Conservation (phyloP, 768 basidiomycete species). For the Psilocybe cyanescens region DNA sequence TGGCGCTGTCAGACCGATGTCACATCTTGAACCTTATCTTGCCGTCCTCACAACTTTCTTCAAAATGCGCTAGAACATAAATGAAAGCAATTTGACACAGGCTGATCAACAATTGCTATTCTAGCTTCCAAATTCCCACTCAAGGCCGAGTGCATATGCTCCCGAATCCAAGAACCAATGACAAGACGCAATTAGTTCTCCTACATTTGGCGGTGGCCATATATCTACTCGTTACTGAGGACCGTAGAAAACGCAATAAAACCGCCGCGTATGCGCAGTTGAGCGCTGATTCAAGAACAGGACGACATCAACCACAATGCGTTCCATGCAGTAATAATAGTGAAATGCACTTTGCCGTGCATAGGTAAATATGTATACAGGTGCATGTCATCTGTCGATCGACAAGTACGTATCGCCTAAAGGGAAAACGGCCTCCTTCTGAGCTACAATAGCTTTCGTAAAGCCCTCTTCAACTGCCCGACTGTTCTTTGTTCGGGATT, state of each 20-base stretch:
- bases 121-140: constrained; percentile 23
- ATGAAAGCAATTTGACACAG: constrained; percentile 20
- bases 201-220: too few relatives aligned
- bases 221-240: too few relatives aligned
- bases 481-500: constrained; percentile 87
- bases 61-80: constrained; percentile 22
- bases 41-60: constrained; percentile 31
- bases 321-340: neutral
- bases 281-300: neutral
- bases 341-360: neutral
- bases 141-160: constrained; percentile 12
- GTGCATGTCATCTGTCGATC: constrained; percentile 15
- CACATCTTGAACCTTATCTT: constrained; percentile 42
- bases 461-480: constrained; percentile 72
- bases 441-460: constrained; percentile 55
- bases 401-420: constrained; percentile 7
- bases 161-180: constrained; percentile 4
- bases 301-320: neutral
- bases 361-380: constrained; percentile 5
- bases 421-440: constrained; percentile 3
- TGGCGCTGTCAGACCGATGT: constrained; percentile 17
- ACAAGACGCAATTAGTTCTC: neutral
- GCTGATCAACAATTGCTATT: constrained; percentile 18
- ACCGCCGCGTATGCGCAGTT: neutral
- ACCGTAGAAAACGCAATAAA: neutral